phyloP scores from a whole-genome alignment of 768 basidiomycete species.

The Pleurotus eryngii region DNA sequence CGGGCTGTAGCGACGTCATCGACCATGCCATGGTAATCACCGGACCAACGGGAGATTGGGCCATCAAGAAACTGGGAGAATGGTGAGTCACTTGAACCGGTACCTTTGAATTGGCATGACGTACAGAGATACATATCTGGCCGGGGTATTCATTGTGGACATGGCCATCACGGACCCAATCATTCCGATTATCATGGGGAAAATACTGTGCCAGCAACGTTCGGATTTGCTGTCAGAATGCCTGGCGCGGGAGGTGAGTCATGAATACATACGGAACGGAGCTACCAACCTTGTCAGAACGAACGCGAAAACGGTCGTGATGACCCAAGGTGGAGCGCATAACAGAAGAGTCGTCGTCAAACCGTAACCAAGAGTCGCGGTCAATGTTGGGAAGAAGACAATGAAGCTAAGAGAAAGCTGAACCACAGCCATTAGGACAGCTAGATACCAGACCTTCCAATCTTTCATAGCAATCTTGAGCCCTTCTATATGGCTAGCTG shows the following conservation, averaged over 20 bases:
- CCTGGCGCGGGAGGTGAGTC: not conserved
- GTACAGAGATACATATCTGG: constrained; percentile 6
- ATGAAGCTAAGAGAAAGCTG: constrained; percentile 52
- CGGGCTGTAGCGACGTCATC: constrained; percentile 2
- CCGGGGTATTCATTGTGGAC: constrained; percentile 6
- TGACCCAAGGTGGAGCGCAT: constrained; percentile 61
- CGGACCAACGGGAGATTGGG: constrained; percentile 1
- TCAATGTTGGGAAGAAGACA: constrained; percentile 60
- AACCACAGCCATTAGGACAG: constrained; percentile 44
- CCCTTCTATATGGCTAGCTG: constrained; percentile 19
- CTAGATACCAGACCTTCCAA: constrained; percentile 67
- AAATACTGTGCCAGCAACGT: constrained; percentile 5
- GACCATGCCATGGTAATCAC: constrained; percentile 1
- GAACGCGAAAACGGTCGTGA: constrained; percentile 51
- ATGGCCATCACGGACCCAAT: constrained; percentile 3
- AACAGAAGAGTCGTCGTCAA: constrained; percentile 57
- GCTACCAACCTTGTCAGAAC: constrained; percentile 29
- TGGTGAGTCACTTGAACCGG: not conserved
- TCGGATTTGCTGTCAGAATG: constrained; percentile 2
- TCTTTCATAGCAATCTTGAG: constrained; percentile 53
- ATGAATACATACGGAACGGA: not conserved
- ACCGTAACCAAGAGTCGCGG: constrained; percentile 61
- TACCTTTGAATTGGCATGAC: not conserved
- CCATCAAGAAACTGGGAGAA: not conserved
- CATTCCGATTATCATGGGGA: constrained; percentile 1